Evolutionary conservation across 2,329 filamentous ascomycete species (phyloP), one percentile per base, ranked within the genome.

Genomic region (Cryphonectria radicalis): DNA sequence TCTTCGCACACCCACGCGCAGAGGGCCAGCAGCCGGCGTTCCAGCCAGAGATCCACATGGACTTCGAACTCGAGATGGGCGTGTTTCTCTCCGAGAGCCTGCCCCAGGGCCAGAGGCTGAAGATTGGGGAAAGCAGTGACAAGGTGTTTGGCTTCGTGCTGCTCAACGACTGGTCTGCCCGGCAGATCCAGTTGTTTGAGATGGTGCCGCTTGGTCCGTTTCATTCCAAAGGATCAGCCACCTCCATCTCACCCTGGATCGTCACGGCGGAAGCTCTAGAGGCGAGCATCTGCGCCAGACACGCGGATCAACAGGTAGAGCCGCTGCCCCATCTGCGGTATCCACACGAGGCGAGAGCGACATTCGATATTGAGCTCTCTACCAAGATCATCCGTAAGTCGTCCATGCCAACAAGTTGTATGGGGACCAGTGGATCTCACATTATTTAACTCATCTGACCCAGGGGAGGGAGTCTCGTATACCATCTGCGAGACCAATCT

Each of bases 121-220:
- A 7, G 8, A n/a, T 50, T n/a, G 46, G 19, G 1, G 22, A n/a
- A 2, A n/a, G 19, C 46, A 64, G 67, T 7, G 87, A 93, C 32
- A 86, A 90, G 76, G 85, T 97, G 37, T 96, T 96, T 77, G 93
- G 93, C 19, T 85, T 93, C 37, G 93, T 96, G 0, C 81, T 97
- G 70, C 88, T 97, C 85, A 97, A 97, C 76, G 93, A 97, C 80
- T 97, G 93, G 93, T 93, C 91, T 69, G 93, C 93, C 5, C 85
- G 93, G 73, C 93, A 96, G 76, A 91, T 96, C 66, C 93, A 96
- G 78, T 87, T 87, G 0, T 96, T 92, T 92, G 93, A 97, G 80
- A 95, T 94, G 75, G 86, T 95, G 11, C 93, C 93, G 0, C 82
- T 95, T 10, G 93, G 93, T 0, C 93, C 93, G 0, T 95, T 96